These are phyloP conservation scores for Fusarium gaditjirri DNA, from an alignment of 2,329 filamentous ascomycete genomes.

Conservation along the genomic window DNA sequence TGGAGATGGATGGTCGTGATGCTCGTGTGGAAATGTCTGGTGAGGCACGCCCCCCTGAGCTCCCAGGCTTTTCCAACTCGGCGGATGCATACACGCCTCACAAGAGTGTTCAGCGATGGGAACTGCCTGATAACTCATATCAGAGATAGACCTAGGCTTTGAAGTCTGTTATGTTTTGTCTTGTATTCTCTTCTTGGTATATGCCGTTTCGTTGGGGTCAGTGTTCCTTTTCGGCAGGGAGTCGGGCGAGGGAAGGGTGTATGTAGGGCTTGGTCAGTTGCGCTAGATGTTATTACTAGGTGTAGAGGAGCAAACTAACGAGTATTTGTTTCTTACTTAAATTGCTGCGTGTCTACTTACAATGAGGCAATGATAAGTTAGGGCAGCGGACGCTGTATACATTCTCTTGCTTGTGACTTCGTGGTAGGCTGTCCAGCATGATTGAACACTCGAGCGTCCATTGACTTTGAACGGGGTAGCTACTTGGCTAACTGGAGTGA, in stretches of 20 bases:
- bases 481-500: background rate
- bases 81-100: constrained; percentile 21
- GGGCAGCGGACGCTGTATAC: too few relatives aligned
- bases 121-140: constrained; percentile 38
- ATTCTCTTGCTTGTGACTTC: background rate
- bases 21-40: constrained; percentile 33
- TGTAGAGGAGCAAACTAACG: background rate
- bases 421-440: background rate
- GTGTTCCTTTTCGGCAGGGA: background rate
- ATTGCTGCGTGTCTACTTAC: too few relatives aligned
- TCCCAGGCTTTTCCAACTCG: constrained; percentile 24
- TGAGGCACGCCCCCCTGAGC: constrained; percentile 27
- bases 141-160: background rate
- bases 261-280: background rate
- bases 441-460: background rate
- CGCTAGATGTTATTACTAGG: background rate
- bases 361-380: background rate
- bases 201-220: rapidly evolving
- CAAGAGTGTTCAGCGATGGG: constrained; percentile 34
- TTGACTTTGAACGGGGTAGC: too few relatives aligned
- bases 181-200: background rate
- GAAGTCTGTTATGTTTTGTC: rapidly evolving
- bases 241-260: background rate
- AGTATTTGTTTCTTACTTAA: background rate
- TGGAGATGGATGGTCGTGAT: constrained; percentile 38